Conservation (phyloP, 257 asterid genomes). For the Penstemon barbatus region DNA sequence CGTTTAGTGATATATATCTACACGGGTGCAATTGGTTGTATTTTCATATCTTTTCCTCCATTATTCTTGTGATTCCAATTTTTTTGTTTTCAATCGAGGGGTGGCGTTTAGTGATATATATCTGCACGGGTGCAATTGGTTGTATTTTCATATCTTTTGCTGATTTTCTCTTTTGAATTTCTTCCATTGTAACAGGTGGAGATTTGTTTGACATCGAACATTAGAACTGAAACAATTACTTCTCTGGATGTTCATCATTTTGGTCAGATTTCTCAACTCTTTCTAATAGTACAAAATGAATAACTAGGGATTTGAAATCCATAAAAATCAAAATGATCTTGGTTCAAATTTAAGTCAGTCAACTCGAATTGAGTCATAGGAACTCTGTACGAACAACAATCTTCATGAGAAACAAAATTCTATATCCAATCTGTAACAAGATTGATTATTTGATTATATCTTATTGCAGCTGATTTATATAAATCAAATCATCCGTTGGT, state of each 20-base stretch:
- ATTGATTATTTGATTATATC: slow-evolving; percentile 2
- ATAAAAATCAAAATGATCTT: no score
- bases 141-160: slow-evolving; percentile 22
- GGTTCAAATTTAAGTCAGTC: no score
- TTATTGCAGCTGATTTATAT: slow-evolving; percentile 74
- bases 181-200: slow-evolving; percentile 66
- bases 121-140: slow-evolving; percentile 29
- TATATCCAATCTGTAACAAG: slow-evolving; percentile 23
- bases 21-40: slow-evolving; percentile 34
- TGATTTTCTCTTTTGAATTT: slow-evolving; percentile 14
- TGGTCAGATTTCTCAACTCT: slow-evolving; percentile 51
- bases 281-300: not conserved
- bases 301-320: no score
- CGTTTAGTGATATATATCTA: no score
- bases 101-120: no score
- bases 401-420: not conserved
- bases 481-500: slow-evolving; percentile 66
- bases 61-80: slow-evolving; percentile 17
- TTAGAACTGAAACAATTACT: slow-evolving; percentile 75
- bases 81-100: not conserved
- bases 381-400: no score
- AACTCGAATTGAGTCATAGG: no score
- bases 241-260: slow-evolving; percentile 91
- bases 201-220: slow-evolving; percentile 92
- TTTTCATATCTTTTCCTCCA: slow-evolving; percentile 23